Conservation (phyloP, 23 red algal genomes). For the Chondrus crispus region DNA sequence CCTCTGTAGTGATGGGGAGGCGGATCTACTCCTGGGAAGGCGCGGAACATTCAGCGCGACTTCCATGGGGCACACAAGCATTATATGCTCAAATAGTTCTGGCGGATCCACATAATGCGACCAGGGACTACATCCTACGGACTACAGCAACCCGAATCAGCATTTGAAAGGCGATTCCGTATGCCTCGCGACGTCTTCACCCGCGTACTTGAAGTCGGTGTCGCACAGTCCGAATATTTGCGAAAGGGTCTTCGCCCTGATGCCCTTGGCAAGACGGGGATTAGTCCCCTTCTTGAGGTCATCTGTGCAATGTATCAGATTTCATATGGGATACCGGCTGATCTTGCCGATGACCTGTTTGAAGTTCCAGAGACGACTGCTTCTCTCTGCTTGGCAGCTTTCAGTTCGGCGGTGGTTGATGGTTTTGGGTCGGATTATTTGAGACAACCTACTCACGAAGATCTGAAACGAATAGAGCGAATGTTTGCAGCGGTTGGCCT, state of each 20-base stretch:
- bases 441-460: neutral
- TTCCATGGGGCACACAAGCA: neutral
- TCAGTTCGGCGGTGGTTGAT: neutral
- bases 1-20: neutral
- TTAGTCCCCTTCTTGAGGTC: neutral
- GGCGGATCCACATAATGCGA: neutral
- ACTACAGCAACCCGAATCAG: neutral
- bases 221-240: neutral
- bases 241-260: neutral
- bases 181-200: neutral
- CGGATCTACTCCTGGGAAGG: neutral
- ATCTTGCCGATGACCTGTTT: neutral
- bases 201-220: neutral
- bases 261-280: neutral
- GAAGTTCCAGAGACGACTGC: neutral
- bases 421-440: neutral
- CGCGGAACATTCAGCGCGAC: neutral
- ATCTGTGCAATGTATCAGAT: neutral
- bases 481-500: neutral
- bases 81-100: neutral
- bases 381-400: neutral
- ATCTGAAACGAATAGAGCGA: neutral
- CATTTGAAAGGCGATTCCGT: neutral
- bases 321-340: neutral
- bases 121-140: neutral